These are phyloP conservation scores for Halophytophthora polymorphica DNA, from an alignment of 352 stramenopile genomes.

Conservation along the genomic window DNA sequence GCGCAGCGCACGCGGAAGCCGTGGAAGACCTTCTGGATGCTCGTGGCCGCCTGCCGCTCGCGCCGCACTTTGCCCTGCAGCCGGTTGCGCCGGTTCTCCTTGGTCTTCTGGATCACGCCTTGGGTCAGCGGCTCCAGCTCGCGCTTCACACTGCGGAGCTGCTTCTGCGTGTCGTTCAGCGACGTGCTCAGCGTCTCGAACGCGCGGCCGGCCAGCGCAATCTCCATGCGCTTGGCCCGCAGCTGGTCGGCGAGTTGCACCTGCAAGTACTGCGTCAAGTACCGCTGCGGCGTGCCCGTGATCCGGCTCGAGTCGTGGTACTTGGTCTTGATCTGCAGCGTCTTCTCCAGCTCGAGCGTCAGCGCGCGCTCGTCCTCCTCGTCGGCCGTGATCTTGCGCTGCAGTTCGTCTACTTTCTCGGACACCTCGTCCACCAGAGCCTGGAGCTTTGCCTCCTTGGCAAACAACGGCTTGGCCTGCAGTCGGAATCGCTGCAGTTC, in stretches of 20 bases:
- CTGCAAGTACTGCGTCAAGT: slow-evolving; percentile 91
- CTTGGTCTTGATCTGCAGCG: slow-evolving; percentile 81
- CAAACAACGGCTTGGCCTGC: slow-evolving; percentile 71
- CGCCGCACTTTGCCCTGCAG: slow-evolving; percentile 73
- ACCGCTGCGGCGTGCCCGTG: slow-evolving; percentile 88
- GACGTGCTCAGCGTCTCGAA: slow-evolving; percentile 59
- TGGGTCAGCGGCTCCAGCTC: slow-evolving; percentile 86
- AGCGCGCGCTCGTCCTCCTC: slow-evolving; percentile 58
- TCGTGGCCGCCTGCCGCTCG: slow-evolving; percentile 53
- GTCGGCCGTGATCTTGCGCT: slow-evolving; percentile 34
- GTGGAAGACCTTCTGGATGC: slow-evolving; percentile 82
- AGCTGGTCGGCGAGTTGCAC: slow-evolving; percentile 87
- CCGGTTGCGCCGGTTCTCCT: slow-evolving; percentile 50
- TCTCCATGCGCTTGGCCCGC: slow-evolving; percentile 60
- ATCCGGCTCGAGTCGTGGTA: slow-evolving; percentile 84
- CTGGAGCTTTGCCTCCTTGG: slow-evolving; percentile 45
- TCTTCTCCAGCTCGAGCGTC: slow-evolving; percentile 74
- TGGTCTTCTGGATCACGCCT: slow-evolving; percentile 78
- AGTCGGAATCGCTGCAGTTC: slow-evolving; percentile 72
- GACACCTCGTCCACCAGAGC: slow-evolving; percentile 42
- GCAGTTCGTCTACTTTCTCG: slow-evolving; percentile 42
- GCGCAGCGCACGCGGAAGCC: slow-evolving; percentile 71
- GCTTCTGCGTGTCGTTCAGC: slow-evolving; percentile 61
- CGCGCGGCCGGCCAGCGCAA: slow-evolving; percentile 48
- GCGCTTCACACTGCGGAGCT: slow-evolving; percentile 63